Evolutionary conservation across 75 land plant genomes (phyloP).

Genomic region (Larix kaempferi): DNA sequence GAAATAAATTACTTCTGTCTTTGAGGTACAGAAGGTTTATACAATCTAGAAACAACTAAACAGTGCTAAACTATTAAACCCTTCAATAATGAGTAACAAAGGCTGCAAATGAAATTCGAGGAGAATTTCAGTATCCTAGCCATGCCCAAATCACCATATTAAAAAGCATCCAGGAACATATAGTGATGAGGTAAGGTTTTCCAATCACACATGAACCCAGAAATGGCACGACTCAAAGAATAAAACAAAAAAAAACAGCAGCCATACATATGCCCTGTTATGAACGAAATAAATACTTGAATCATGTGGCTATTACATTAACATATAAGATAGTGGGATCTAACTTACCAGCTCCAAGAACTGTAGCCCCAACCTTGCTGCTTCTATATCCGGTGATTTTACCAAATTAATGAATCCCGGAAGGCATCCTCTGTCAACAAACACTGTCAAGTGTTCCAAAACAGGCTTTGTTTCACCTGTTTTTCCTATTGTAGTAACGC

Average conservation of each 20-base stretch:
- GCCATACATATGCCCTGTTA: neutral
- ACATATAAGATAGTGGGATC: neutral
- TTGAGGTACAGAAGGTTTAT: no score
- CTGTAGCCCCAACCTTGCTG: slow-evolving; percentile 86
- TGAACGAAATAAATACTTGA: neutral
- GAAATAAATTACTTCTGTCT: no score
- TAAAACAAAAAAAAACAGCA: neutral
- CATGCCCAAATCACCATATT: neutral
- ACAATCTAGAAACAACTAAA: no score
- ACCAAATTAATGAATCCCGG: slow-evolving; percentile 80
- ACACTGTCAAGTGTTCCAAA: slow-evolving; percentile 62
- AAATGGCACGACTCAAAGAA: neutral
- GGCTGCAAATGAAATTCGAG: neutral
- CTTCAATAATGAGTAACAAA: neutral
- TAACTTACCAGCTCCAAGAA: slow-evolving; percentile 87
- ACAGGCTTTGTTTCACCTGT: slow-evolving; percentile 44
- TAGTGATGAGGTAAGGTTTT: neutral
- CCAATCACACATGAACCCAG: neutral
- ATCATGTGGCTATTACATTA: neutral
- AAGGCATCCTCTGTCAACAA: slow-evolving; percentile 78
- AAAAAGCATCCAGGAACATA: neutral
- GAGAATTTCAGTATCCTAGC: neutral
- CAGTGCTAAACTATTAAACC: neutral
- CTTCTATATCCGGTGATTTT: slow-evolving; percentile 84
- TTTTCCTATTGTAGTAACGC: slow-evolving; percentile 64